Conservation (phyloP, 2,329 filamentous ascomycete genomes). For the Monosporascus sp. region DNA sequence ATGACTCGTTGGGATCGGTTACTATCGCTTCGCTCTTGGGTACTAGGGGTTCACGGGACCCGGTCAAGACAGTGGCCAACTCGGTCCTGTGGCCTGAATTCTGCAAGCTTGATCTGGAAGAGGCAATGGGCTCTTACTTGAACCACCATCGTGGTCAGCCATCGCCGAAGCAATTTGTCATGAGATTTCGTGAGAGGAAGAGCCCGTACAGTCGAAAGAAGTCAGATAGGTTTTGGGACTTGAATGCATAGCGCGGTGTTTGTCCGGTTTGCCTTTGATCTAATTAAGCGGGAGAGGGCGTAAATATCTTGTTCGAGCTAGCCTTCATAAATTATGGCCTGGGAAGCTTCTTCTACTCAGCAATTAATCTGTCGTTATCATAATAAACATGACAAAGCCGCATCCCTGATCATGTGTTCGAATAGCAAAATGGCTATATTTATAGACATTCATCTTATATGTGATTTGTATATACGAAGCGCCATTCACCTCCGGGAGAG, state of each 20-base stretch:
- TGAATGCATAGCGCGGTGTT: slow-evolving; percentile 19
- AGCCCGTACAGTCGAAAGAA: background rate
- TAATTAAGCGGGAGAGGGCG: background rate
- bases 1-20: background rate
- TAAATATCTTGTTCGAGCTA: no score
- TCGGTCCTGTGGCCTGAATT: background rate
- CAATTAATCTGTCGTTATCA: no score
- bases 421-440: no score
- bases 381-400: no score
- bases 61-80: background rate
- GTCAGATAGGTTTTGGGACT: background rate
- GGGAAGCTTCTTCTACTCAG: no score
- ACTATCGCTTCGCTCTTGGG: background rate
- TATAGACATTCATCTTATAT: no score
- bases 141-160: background rate
- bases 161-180: background rate
- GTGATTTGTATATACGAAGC: no score
- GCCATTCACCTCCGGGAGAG: no score
- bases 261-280: slow-evolving; percentile 7
- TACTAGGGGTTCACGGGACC: background rate
- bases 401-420: no score
- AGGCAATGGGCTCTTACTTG: background rate
- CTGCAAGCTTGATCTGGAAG: background rate
- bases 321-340: no score
- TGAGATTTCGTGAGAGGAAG: background rate